Percentiles rank a stretch among this genome's conserved stretches.
Evolutionary conservation across 306 rosid species (phyloP).

Genomic region (Ormosia emarginata): DNA sequence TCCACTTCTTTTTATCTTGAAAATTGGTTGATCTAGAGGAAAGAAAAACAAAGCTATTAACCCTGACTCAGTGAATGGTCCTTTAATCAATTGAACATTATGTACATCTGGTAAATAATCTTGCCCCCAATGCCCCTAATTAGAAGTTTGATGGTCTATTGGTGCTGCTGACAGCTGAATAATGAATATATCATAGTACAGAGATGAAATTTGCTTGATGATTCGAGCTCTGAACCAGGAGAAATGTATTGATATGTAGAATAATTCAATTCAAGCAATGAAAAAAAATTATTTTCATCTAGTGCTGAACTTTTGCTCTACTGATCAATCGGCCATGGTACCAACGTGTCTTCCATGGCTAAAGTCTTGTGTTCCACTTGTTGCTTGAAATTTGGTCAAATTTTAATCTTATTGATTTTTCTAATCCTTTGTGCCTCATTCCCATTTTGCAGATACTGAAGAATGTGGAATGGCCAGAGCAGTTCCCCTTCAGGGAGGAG

Average conservation of each 20-base stretch:
- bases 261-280: not conserved
- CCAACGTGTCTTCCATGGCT: not conserved
- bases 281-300: not conserved
- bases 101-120: not conserved
- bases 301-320: not conserved
- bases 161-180: not conserved
- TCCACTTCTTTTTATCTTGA: no score
- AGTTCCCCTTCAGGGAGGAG: constrained; percentile 72
- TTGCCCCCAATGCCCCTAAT: not conserved
- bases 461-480: constrained; percentile 73
- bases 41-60: not conserved
- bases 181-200: not conserved
- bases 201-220: not conserved
- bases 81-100: not conserved
- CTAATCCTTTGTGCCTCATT: not conserved
- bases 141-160: not conserved
- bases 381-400: not conserved
- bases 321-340: not conserved
- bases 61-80: not conserved
- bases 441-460: constrained; percentile 49
- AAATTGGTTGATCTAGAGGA: not conserved
- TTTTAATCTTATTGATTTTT: not conserved
- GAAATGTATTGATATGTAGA: not conserved
- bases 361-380: not conserved
- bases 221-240: not conserved